Evolutionary conservation across 352 stramenopile genomes (phyloP).

Genomic region (Blastocystis hominis): DNA sequence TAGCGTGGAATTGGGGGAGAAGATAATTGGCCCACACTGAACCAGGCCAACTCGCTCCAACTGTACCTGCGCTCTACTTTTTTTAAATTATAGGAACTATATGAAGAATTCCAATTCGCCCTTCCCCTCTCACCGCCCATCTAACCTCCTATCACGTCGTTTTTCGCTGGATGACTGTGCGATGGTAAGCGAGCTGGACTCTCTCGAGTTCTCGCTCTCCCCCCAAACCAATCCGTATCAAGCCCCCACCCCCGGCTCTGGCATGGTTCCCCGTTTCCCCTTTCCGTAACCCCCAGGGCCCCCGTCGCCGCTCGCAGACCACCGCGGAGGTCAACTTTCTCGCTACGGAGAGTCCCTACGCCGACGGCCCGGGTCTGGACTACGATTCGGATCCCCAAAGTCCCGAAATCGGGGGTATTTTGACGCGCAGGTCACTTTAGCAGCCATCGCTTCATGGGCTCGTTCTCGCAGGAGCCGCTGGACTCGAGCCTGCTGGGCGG

Average conservation of each 20-base stretch:
- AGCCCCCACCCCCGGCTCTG: not conserved
- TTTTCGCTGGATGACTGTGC: constrained; percentile 17
- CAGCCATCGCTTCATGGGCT: not conserved
- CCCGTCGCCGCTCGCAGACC: not conserved
- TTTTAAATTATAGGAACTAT: not conserved
- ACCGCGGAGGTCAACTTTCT: not conserved
- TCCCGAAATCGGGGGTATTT: too few relatives aligned
- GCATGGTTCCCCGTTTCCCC: not conserved
- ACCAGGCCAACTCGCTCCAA: not conserved
- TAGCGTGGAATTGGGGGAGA: not conserved
- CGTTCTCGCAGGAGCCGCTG: not conserved
- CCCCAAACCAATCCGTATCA: not conserved
- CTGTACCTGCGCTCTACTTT: not conserved
- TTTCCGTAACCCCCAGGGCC: not conserved
- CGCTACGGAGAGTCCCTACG: not conserved
- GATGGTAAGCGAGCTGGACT: not conserved
- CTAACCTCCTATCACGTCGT: not conserved
- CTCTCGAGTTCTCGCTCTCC: not conserved
- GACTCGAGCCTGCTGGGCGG: not conserved
- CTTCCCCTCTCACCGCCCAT: not conserved
- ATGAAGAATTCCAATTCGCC: not conserved
- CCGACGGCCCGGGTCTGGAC: not conserved
- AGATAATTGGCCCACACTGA: not conserved
- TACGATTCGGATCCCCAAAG: not conserved
- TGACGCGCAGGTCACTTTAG: too few relatives aligned